These are phyloP conservation scores for Rutstroemia sp. DNA, from an alignment of 2,329 filamentous ascomycete genomes.

Conservation along the genomic window DNA sequence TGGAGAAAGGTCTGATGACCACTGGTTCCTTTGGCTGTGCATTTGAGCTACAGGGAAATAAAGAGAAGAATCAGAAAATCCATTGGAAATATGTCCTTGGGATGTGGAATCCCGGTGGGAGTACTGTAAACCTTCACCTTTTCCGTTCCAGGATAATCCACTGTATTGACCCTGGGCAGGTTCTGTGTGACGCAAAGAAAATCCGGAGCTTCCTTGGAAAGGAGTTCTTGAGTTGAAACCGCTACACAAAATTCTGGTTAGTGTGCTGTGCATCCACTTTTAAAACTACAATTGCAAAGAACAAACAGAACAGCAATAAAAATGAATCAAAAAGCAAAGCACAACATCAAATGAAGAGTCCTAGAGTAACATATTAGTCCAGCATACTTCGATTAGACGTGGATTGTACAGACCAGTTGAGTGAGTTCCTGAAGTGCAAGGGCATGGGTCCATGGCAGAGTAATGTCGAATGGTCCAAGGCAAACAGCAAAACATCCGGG, in stretches of 20 bases:
- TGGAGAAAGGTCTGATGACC: constrained; percentile 21
- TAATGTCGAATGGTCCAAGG: neutral
- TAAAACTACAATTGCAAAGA: constrained; percentile 13
- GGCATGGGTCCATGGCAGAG: neutral
- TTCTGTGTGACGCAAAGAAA: constrained; percentile 30
- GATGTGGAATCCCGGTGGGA: constrained; percentile 22
- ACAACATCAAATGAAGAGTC: constrained; percentile 14
- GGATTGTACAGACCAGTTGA: constrained; percentile 19
- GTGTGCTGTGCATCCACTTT: constrained; percentile 27
- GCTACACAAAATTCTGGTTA: constrained; percentile 28
- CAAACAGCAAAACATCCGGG: constrained; percentile 1
- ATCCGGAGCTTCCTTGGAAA: constrained; percentile 22
- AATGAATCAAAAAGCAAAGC: constrained; percentile 11
- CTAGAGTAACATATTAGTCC: constrained; percentile 18
- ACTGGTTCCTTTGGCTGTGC: constrained; percentile 19
- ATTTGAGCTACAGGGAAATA: constrained; percentile 20
- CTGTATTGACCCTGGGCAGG: constrained; percentile 27
- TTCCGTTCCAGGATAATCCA: constrained; percentile 25
- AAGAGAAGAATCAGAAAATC: constrained; percentile 25
- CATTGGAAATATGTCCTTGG: constrained; percentile 22
- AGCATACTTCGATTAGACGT: neutral
- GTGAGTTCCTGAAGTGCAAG: neutral
- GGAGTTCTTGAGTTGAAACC: constrained; percentile 19
- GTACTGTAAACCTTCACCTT: constrained; percentile 30
- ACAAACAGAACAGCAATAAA: constrained; percentile 1